Conservation (phyloP, 1,139 yeast species). For the Suhomyces chickasaworum region DNA sequence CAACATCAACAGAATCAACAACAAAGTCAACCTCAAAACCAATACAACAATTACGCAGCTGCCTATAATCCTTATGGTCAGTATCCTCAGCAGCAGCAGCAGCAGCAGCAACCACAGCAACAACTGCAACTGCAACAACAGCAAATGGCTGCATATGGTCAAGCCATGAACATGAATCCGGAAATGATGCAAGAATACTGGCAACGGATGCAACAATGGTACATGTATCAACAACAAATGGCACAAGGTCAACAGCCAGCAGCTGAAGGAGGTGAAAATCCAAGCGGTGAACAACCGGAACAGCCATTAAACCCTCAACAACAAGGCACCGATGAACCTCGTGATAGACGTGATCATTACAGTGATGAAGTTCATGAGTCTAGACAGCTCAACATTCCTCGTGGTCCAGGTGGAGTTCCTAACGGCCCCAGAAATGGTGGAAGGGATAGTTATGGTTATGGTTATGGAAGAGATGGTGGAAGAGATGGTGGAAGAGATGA, state of each 20-base stretch:
- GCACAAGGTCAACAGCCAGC: slow-evolving; percentile 21
- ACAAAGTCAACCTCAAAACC: slow-evolving; percentile 24
- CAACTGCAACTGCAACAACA: slow-evolving; percentile 10
- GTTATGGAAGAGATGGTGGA: not conserved
- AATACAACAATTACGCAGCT: slow-evolving; percentile 22
- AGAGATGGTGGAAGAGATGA: not conserved
- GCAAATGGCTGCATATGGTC: slow-evolving; percentile 29
- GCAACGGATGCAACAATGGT: slow-evolving; percentile 80
- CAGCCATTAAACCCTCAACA: slow-evolving; percentile 60
- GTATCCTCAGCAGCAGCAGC: slow-evolving; percentile 27
- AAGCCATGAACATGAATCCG: slow-evolving; percentile 61
- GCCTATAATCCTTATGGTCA: slow-evolving; percentile 42
- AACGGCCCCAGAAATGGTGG: slow-evolving; percentile 19
- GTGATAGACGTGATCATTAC: slow-evolving; percentile 22
- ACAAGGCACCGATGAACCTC: slow-evolving; percentile 33
- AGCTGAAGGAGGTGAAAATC: slow-evolving; percentile 37
- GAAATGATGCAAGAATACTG: slow-evolving; percentile 88
- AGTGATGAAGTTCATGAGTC: slow-evolving; percentile 13
- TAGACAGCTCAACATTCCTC: slow-evolving; percentile 6
- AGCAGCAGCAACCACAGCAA: slow-evolving; percentile 18
- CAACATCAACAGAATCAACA: slow-evolving; percentile 44
- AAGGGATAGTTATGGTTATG: slow-evolving; percentile 19
- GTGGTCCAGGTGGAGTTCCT: slow-evolving; percentile 14
- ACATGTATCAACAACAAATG: slow-evolving; percentile 61
- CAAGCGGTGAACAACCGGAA: slow-evolving; percentile 40